A percentile compares a stretch with the other conserved stretches of the same genome.
phyloP scores from a whole-genome alignment of 768 basidiomycete genomes.

The Mycena vitilis region DNA sequence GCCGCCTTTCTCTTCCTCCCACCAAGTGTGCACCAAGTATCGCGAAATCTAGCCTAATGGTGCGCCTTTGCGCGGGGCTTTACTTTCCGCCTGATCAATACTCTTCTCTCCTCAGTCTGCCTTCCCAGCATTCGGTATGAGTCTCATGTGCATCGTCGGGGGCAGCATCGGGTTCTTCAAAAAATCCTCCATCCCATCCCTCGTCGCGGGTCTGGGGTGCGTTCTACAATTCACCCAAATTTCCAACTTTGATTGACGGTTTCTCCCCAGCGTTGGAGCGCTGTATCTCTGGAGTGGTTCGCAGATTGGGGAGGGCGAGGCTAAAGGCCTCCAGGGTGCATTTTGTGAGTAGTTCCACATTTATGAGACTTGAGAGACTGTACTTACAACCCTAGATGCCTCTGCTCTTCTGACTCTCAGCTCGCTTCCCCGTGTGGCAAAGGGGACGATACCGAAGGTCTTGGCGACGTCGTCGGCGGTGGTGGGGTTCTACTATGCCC shows the following conservation, averaged over 20 bases:
- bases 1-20: background rate
- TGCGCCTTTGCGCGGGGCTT: too few relatives aligned
- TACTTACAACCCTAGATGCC: slow-evolving; percentile 50
- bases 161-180: slow-evolving; percentile 61
- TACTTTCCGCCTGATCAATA: too few relatives aligned
- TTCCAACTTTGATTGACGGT: background rate
- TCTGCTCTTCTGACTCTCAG: slow-evolving; percentile 62
- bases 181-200: slow-evolving; percentile 65
- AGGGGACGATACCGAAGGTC: slow-evolving; percentile 62
- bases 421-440: slow-evolving; percentile 60
- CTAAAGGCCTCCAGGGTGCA: slow-evolving; percentile 64
- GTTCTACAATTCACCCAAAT: slow-evolving; percentile 29
- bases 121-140: slow-evolving; percentile 65
- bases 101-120: slow-evolving; percentile 57
- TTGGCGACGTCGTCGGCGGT: slow-evolving; percentile 57
- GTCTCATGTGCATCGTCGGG: slow-evolving; percentile 64
- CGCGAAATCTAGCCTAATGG: too few relatives aligned
- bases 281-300: slow-evolving; percentile 68
- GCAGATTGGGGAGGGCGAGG: slow-evolving; percentile 58
- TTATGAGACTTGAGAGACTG: background rate
- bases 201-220: slow-evolving; percentile 66
- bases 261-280: slow-evolving; percentile 56
- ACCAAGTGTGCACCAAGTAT: background rate
- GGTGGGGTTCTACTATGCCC: slow-evolving; percentile 61
- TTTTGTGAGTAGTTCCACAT: slow-evolving; percentile 49